Evolutionary conservation across 345 rosid genomes (phyloP), one percentile per base, ranked within the genome.

Genomic region (Syzygium grande): DNA sequence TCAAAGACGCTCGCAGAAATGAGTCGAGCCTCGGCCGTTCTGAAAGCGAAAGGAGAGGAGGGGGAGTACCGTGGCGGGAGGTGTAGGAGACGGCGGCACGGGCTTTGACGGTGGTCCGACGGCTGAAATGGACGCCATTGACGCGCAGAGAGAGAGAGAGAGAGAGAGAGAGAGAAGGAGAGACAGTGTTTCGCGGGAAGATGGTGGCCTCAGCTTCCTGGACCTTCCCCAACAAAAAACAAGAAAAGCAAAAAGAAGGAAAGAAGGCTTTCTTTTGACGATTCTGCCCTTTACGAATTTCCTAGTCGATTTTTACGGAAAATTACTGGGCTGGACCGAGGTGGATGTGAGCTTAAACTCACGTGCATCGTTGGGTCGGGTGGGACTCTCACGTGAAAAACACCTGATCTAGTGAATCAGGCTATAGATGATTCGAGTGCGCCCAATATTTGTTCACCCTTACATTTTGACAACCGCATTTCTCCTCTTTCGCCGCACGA

Each of bases 101-200:
- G 89, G 86, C 79, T 79, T 85, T 27, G 89, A 90, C 9, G 90
- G 88, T 87, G 87, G 87, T 23, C 87, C 91, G 55, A 89, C 65
- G 16, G 94, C 92, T 34, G 94, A 91, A 91, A 94, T 87, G 46
- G 94, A 93, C 88, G 95, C 96, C 99, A 96, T 95, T 38, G 43
- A 16, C 21, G 25, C 22, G 27, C 5, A n/a, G 30, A 13, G 54
- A 7, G 6, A 22, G 77, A 56, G 89, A 80, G 41, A 41, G 85
- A 27, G 55, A 43, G n/a, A n/a, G n/a, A n/a, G n/a, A n/a, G 84
- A 34, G 87, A 43, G 86, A 56, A 41, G 59, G 15, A 21, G 85
- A 27, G 2, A 86, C 43, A 2, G 53, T 11, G 86, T 53, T 86
- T 61, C 91, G 92, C 94, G 91, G 92, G 93, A 90, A 90, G 92